These are phyloP conservation scores for Nidula niveotomentosa DNA, from an alignment of 1,284 basidiomycete genomes.

Conservation along the genomic window DNA sequence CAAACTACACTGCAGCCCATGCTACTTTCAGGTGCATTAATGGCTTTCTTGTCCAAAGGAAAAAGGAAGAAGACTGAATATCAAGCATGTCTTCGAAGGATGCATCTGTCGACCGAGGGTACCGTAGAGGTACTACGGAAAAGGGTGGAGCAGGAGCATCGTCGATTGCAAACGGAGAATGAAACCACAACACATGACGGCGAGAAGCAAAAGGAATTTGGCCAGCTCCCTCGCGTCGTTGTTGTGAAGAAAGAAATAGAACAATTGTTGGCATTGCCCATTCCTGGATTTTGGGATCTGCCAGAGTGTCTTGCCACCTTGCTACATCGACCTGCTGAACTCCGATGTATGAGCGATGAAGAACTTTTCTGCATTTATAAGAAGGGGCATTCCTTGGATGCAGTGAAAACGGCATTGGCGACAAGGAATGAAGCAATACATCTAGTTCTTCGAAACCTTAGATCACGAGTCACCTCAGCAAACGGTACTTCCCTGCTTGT, in stretches of 20 bases:
- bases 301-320: slow-evolving; percentile 35
- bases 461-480: slow-evolving; percentile 21
- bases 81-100: slow-evolving; percentile 33
- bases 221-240: slow-evolving; percentile 41
- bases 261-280: slow-evolving; percentile 42
- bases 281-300: slow-evolving; percentile 47
- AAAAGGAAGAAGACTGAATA: slow-evolving; percentile 32
- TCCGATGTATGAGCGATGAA: slow-evolving; percentile 38
- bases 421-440: slow-evolving; percentile 33
- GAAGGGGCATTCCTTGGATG: slow-evolving; percentile 9
- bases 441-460: slow-evolving; percentile 28
- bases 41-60: slow-evolving; percentile 37
- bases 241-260: slow-evolving; percentile 43
- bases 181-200: slow-evolving; percentile 11
- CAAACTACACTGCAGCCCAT: slow-evolving; percentile 46
- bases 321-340: too few species aligned
- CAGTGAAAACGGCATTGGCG: slow-evolving; percentile 21
- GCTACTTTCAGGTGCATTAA: slow-evolving; percentile 40
- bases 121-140: slow-evolving; percentile 32
- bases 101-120: slow-evolving; percentile 34
- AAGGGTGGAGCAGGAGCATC: slow-evolving; percentile 32
- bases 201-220: slow-evolving; percentile 30
- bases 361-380: slow-evolving; percentile 32
- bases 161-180: slow-evolving; percentile 26
- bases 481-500: slow-evolving; percentile 36